Base-by-base conservation (phyloP, 2,329 filamentous ascomycete species). In the Diaporthe sp. region DNA sequence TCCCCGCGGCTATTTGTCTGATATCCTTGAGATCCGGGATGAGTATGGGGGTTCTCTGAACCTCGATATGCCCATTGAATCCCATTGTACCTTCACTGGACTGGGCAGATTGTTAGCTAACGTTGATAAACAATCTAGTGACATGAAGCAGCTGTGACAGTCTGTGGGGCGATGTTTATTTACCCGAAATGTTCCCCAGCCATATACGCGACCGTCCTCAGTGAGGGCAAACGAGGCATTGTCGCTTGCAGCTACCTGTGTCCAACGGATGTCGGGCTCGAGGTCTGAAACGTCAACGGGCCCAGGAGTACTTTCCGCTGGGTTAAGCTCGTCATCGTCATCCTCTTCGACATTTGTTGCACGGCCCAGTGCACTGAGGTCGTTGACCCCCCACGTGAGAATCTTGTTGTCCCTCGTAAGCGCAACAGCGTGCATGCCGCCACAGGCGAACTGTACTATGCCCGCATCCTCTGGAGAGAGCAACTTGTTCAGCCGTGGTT, bases 341-440 rank as follows among this genome's bases (percentile, higher is more conserved):
- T 47, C 66, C 25, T 70, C 50, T 3, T 90, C 88, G 85, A 90
- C 91, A 4, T 85, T 83, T 4, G 93, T 95, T 80, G 94, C 90
- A 80, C 95, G 89, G 54, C 94, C 95, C 47, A 97, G 88, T 12
- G 95, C 94, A 76, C 93, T 93, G 80, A 95, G 92, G 80, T 97
- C 95, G 81, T 97, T 97, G 78, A 97, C 94, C 70, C 95, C 95
- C 95, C 95, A 97, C 38, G 94, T 95, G 70, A 95, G 85, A 78
- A 97, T 93, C 84, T 92, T 92, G 86, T 95, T 95, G 82, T 96
- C 92, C 78, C 92, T 89, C 66, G 95, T 96, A 70, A 97, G 85
- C 2, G 92, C 94, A 76, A 93, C 87, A 68, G 89, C 91, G 83
- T 97, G 95, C 94, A 97, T 96, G 73, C 94, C 94, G 75, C 95